phyloP scores from a whole-genome alignment of 2,329 filamentous ascomycete genomes.

The Clathrospora elynae region DNA sequence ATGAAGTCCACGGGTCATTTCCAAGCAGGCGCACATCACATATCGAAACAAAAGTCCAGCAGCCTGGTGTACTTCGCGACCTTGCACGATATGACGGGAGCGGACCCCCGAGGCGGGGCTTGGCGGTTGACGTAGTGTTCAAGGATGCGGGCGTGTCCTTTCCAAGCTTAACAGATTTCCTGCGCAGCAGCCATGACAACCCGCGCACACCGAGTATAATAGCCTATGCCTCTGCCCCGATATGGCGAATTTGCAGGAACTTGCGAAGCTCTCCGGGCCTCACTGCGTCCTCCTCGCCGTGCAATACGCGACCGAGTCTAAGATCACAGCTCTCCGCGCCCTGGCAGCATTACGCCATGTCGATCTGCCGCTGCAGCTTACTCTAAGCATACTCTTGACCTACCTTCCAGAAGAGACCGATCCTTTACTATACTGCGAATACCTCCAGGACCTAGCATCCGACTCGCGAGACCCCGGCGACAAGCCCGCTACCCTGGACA shows the following conservation, averaged over 20 bases:
- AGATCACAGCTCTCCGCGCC: conserved; percentile 66
- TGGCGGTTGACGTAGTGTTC: conserved; percentile 28
- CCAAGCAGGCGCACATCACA: no score
- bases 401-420: conserved; percentile 74
- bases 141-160: conserved; percentile 20
- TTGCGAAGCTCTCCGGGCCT: conserved; percentile 61
- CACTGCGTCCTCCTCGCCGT: conserved; percentile 76
- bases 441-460: conserved; percentile 63
- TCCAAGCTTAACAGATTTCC: conserved; percentile 1
- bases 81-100: no score
- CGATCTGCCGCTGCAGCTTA: conserved; percentile 66
- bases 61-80: no score
- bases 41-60: no score
- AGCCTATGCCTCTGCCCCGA: not conserved
- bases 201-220: not conserved
- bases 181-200: conserved; percentile 5
- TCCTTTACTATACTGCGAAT: conserved; percentile 65
- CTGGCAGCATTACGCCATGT: conserved; percentile 63
- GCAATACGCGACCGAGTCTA: conserved; percentile 68
- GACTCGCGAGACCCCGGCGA: conserved; percentile 54
- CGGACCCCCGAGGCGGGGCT: conserved; percentile 22
- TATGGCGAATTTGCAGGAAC: conserved; percentile 37
- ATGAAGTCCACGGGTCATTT: no score
- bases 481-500: conserved; percentile 55
- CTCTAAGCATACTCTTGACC: conserved; percentile 75